Conservation (phyloP, 2,329 filamentous ascomycete genomes). For the Arachnopeziza araneosa region DNA sequence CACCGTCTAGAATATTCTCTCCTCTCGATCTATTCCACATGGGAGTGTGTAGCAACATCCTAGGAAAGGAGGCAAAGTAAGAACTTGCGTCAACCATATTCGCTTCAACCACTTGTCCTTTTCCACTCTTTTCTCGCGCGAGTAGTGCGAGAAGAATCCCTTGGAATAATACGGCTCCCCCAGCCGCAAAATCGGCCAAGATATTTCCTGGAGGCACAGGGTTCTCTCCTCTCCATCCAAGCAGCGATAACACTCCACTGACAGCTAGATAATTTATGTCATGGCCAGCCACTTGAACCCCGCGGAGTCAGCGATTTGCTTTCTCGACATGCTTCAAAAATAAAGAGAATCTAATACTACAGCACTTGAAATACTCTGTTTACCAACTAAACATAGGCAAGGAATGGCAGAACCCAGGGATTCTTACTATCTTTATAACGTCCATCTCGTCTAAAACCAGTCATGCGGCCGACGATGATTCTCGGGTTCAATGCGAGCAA, state of each 20-base stretch:
- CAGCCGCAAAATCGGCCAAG: conserved; percentile 85
- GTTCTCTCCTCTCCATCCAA: conserved; percentile 63
- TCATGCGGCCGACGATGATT: conserved; percentile 79
- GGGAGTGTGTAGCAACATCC: conserved; percentile 58
- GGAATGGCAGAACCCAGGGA: too few relatives aligned
- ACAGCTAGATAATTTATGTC: conserved; percentile 97
- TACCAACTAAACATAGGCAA: too few relatives aligned
- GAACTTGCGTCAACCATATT: conserved; percentile 93
- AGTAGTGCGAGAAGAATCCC: conserved; percentile 78
- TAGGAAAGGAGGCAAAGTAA: conserved; percentile 73
- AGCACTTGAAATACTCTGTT: too few relatives aligned
- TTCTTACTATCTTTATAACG: conserved; percentile 60
- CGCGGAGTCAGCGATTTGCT: too few relatives aligned
- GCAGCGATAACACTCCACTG: conserved; percentile 68
- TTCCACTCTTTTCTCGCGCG: conserved; percentile 55
- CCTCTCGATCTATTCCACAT: conserved; percentile 62
- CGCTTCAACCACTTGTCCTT: conserved; percentile 84
- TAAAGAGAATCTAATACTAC: too few relatives aligned
- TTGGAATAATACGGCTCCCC: conserved; percentile 74
- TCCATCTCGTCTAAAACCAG: conserved; percentile 83
- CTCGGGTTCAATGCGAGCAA: conserved; percentile 64
- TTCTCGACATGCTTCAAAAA: too few relatives aligned
- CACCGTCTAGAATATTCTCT: conserved; percentile 74
- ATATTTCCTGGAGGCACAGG: conserved; percentile 81
- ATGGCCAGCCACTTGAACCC: conserved; percentile 68